A percentile compares a stretch with the other conserved stretches of the same genome.
Evolutionary conservation across 148 eudicot genomes (phyloP).

Genomic region (Nyssa sinensis): DNA sequence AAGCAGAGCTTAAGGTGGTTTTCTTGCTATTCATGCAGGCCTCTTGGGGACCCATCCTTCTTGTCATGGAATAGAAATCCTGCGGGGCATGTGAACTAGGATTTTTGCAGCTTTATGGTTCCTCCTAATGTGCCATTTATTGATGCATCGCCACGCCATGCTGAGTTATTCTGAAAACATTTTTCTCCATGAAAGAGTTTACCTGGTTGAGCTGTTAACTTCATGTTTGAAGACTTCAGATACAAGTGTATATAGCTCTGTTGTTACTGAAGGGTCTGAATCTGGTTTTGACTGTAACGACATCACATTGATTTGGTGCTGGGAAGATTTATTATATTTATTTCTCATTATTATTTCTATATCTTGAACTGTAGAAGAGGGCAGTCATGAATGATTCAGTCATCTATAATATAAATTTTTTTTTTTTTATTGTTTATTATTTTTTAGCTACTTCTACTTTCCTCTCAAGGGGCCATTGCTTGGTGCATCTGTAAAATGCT

Average conservation of each 20-base stretch:
- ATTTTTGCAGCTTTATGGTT: neutral
- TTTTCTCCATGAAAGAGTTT: neutral
- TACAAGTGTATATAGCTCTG: neutral
- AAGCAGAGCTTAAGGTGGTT: constrained; percentile 1
- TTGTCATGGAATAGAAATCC: constrained; percentile 72
- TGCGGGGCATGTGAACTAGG: constrained; percentile 37
- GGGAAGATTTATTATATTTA: neutral
- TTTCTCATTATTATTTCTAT: neutral
- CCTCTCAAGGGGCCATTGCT: too few species aligned
- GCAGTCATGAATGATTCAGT: neutral
- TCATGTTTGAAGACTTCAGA: neutral
- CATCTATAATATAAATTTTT: neutral
- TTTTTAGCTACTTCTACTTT: too few species aligned
- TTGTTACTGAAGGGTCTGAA: neutral
- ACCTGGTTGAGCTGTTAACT: neutral
- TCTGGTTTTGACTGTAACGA: neutral
- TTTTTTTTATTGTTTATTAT: neutral
- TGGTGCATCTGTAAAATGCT: too few species aligned
- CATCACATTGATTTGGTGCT: neutral
- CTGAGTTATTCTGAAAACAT: neutral
- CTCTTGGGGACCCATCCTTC: constrained; percentile 69
- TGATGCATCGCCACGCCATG: neutral
- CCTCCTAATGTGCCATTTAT: neutral
- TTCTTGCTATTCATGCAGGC: constrained; percentile 46
- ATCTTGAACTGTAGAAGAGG: neutral